phyloP scores from a whole-genome alignment of 1,284 basidiomycete genomes.

The Amylostereum areolatum region DNA sequence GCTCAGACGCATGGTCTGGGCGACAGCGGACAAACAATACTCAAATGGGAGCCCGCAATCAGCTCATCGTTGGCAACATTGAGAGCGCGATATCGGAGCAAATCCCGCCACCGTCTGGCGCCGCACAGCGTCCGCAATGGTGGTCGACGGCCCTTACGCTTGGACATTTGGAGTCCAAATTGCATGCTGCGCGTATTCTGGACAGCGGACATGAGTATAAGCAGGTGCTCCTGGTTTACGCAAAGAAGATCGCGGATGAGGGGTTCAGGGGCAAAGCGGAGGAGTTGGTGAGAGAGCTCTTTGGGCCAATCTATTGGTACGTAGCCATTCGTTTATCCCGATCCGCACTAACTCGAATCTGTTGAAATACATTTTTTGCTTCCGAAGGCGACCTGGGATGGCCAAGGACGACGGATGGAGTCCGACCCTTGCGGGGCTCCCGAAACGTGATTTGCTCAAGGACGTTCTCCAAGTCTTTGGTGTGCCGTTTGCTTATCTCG shows the following conservation, averaged over 20 bases:
- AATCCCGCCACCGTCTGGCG: constrained; percentile 26
- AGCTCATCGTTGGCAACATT: constrained; percentile 38
- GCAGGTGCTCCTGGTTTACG: constrained; percentile 68
- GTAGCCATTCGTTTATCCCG: constrained; percentile 18
- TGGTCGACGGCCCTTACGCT: constrained; percentile 77
- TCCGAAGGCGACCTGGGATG: constrained; percentile 51
- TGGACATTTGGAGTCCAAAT: constrained; percentile 76
- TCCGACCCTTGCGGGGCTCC: constrained; percentile 58
- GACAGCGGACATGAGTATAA: constrained; percentile 83
- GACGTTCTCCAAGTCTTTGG: constrained; percentile 77
- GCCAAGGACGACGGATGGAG: constrained; percentile 55
- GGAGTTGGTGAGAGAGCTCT: constrained; percentile 81
- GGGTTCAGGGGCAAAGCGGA: constrained; percentile 81
- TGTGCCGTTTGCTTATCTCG: constrained; percentile 21
- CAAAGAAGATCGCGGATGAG: constrained; percentile 80
- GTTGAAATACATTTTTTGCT: background rate
- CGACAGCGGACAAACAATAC: constrained; percentile 35
- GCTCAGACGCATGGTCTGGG: constrained; percentile 76
- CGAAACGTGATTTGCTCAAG: constrained; percentile 74
- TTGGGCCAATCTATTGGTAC: constrained; percentile 83
- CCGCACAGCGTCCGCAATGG: constrained; percentile 53
- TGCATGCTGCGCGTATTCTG: constrained; percentile 66
- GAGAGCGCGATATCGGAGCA: constrained; percentile 53
- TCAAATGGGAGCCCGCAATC: constrained; percentile 31
- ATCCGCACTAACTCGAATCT: too few species aligned